A percentile compares a stretch with the other conserved stretches of the same genome.
phyloP scores from a whole-genome alignment of 305 asterid species.

The Fraxinus albicans region DNA sequence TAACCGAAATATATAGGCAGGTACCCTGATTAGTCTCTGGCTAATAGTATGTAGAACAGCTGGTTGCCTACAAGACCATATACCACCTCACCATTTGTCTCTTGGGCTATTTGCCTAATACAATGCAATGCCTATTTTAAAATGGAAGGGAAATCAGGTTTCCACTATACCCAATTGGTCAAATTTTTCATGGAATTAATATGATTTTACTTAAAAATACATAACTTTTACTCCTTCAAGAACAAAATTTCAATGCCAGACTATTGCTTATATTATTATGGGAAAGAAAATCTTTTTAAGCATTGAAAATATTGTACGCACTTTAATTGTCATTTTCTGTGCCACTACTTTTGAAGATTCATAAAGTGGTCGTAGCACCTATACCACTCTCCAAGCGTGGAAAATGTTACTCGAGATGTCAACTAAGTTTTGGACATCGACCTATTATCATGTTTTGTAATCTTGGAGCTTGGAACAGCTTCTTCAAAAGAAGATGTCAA shows the following conservation, averaged over 20 bases:
- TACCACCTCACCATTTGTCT: conserved; percentile 59
- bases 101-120: too few species aligned
- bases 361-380: conserved; percentile 31
- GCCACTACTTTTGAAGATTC: conserved; percentile 83
- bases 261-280: too few species aligned
- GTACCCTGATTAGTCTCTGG: conserved; percentile 47
- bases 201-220: not conserved
- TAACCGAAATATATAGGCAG: not conserved
- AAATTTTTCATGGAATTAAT: not conserved
- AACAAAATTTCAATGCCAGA: too few species aligned
- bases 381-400: conserved; percentile 91
- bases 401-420: conserved; percentile 1
- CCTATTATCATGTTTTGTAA: too few species aligned
- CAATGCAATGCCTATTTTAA: conserved; percentile 46
- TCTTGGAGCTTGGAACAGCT: too few species aligned
- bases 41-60: conserved; percentile 58
- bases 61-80: conserved; percentile 83
- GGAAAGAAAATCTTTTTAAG: not conserved
- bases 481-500: too few species aligned
- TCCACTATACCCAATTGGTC: too few species aligned
- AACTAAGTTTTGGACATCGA: not conserved
- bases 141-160: not conserved
- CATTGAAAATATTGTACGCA: conserved; percentile 31
- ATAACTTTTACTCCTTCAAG: not conserved
- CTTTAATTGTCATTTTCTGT: conserved; percentile 80